Conservation (phyloP, 1,139 yeast species). For the Kluyveromyces sp. region DNA sequence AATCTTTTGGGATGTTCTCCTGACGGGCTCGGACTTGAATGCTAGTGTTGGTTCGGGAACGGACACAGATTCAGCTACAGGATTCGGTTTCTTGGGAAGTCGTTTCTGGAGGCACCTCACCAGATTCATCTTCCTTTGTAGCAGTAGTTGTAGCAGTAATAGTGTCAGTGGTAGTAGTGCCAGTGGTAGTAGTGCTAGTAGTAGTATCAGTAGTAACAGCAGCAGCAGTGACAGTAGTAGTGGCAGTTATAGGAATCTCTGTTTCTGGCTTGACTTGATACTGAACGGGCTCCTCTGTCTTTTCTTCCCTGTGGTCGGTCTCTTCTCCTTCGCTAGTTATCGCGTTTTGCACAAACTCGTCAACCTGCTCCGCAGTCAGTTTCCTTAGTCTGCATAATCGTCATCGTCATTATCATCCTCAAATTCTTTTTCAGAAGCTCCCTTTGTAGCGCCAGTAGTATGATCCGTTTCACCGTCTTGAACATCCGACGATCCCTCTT, state of each 20-base stretch:
- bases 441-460: not conserved
- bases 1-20: not conserved
- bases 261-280: no score
- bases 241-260: no score
- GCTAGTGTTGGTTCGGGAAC: not conserved
- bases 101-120: not conserved
- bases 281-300: no score
- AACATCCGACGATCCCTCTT: constrained; percentile 1
- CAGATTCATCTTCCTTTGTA: not conserved
- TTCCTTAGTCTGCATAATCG: not conserved
- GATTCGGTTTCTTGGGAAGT: no score
- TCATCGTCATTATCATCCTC: constrained; percentile 1
- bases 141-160: no score
- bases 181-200: no score
- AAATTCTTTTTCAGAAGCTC: not conserved
- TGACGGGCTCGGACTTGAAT: no score
- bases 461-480: not conserved
- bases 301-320: no score
- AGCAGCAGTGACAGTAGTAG: no score
- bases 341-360: constrained; percentile 2
- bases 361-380: constrained; percentile 2
- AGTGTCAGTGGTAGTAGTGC: no score
- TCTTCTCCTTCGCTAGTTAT: constrained; percentile 3
- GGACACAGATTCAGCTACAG: not conserved
- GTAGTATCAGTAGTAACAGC: no score